These are phyloP conservation scores for Hydnomerulius pinastri DNA, from an alignment of 768 basidiomycete species.

Conservation along the genomic window DNA sequence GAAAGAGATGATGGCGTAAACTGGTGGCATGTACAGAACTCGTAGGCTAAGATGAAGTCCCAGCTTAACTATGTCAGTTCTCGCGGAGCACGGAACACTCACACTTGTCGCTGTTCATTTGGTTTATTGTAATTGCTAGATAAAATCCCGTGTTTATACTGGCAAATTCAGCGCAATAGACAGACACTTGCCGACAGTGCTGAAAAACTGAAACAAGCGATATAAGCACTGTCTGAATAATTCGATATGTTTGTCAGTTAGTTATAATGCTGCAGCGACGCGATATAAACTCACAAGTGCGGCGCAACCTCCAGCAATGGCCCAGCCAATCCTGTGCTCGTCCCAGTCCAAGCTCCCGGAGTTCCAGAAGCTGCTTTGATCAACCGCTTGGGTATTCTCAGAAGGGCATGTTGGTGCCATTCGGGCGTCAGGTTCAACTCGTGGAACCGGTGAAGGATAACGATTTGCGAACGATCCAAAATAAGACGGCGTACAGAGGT, in stretches of 20 bases:
- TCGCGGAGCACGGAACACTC: slow-evolving; percentile 20
- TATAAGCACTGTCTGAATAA: slow-evolving; percentile 57
- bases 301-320: slow-evolving; percentile 65
- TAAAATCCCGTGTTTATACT: not conserved
- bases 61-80: not conserved
- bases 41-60: slow-evolving; percentile 52
- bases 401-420: slow-evolving; percentile 47
- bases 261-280: not conserved
- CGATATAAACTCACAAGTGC: slow-evolving; percentile 45
- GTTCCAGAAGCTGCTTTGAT: slow-evolving; percentile 68
- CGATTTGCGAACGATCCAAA: not conserved
- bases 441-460: not conserved
- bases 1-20: slow-evolving; percentile 84
- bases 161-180: not conserved
- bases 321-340: slow-evolving; percentile 70
- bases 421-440: not conserved
- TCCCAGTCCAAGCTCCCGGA: slow-evolving; percentile 56
- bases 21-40: slow-evolving; percentile 80
- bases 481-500: slow-evolving; percentile 6
- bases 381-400: slow-evolving; percentile 48
- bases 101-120: slow-evolving; percentile 82
- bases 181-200: slow-evolving; percentile 60
- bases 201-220: slow-evolving; percentile 54
- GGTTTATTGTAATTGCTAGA: slow-evolving; percentile 71
- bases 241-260: not conserved